Percentiles rank a stretch among this genome's conserved stretches.
Evolutionary conservation across 1,284 basidiomycete genomes (phyloP).

Genomic region (Pseudozyma thailandica): DNA sequence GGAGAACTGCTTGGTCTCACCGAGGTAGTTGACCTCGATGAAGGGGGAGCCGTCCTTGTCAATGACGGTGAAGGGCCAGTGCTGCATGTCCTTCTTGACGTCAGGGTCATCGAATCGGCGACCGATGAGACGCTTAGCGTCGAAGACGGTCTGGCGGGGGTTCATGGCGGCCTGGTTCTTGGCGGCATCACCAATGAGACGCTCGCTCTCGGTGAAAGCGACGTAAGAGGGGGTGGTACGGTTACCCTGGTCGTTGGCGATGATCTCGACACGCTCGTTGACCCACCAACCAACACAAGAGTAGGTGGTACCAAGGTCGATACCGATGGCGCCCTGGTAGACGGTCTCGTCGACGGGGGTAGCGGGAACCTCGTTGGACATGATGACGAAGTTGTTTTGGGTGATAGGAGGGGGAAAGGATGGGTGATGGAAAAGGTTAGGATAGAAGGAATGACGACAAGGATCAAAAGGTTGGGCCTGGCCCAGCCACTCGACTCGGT

Average conservation of each 20-base stretch:
- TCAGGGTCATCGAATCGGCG: conserved; percentile 84
- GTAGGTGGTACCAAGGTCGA: conserved; percentile 84
- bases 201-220: conserved; percentile 96
- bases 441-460: conserved; percentile 26
- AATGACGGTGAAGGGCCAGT: conserved; percentile 78
- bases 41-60: conserved; percentile 74
- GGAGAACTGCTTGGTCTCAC: conserved; percentile 74
- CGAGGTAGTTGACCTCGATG: conserved; percentile 74
- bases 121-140: conserved; percentile 85
- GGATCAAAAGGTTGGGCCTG: conserved; percentile 9
- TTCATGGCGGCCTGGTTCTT: conserved; percentile 86
- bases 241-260: conserved; percentile 79
- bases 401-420: conserved; percentile 22
- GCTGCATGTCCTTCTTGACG: conserved; percentile 76
- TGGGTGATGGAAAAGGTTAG: conserved; percentile 42
- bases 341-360: conserved; percentile 76
- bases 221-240: conserved; percentile 99
- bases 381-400: conserved; percentile 54
- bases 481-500: not conserved
- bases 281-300: conserved; percentile 74
- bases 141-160: conserved; percentile 77
- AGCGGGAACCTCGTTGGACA: conserved; percentile 66
- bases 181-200: conserved; percentile 89
- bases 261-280: conserved; percentile 67
- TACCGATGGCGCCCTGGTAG: conserved; percentile 95